Percentiles rank a stretch among this genome's conserved stretches.
Conservation (phyloP, 2,329 filamentous ascomycete genomes). For the Aspergillus jensenii region DNA sequence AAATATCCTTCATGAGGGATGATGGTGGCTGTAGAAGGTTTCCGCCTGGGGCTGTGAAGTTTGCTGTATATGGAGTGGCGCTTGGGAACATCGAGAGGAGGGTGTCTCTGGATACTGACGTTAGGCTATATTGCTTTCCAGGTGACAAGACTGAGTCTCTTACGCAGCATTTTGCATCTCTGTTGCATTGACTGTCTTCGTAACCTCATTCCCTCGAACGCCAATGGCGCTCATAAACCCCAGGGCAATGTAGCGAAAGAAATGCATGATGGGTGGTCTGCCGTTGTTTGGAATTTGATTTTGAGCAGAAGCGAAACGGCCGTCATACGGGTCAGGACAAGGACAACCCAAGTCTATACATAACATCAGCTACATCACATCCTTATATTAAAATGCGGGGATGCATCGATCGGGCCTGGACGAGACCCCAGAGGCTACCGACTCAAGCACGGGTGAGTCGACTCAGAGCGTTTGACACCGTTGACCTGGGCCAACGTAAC, state of each 20-base stretch:
- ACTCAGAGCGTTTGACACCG: background rate
- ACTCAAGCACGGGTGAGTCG: background rate
- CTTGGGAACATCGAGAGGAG: conserved; percentile 8
- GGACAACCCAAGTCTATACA: background rate
- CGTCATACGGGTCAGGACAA: background rate
- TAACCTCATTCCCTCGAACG: background rate
- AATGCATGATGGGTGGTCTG: background rate
- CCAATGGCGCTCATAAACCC: background rate
- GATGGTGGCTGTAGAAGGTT: conserved; percentile 25
- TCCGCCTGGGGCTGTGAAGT: conserved; percentile 6
- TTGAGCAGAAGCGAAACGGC: background rate
- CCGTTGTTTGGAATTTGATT: background rate
- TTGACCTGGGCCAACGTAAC: background rate
- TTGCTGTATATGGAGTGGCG: conserved; percentile 10
- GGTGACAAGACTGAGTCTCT: background rate
- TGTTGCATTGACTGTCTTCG: conserved; percentile 2
- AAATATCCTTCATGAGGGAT: conserved; percentile 29
- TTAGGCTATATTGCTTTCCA: background rate
- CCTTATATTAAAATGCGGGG: conserved; percentile 6
- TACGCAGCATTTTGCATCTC: conserved; percentile 1
- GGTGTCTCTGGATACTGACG: background rate
- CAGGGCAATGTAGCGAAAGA: background rate
- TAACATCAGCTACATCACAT: background rate
- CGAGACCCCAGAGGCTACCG: background rate
- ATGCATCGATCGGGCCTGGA: background rate